Conservation (phyloP, 2,329 filamentous ascomycete species). For the Diaporthe ampelina region DNA sequence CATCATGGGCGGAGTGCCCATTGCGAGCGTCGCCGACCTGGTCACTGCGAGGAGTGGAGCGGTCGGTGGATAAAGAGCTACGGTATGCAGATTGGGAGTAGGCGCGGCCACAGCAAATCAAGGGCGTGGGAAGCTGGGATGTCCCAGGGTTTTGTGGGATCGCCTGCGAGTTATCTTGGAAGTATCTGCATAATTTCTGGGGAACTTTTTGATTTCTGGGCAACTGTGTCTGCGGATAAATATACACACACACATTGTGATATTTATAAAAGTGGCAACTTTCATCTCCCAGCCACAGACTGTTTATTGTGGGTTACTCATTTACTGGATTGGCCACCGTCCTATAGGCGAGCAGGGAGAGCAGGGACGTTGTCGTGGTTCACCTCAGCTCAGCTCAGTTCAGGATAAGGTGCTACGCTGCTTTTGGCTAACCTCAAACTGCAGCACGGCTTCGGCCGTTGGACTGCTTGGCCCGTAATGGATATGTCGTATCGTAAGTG, state of each 20-base stretch:
- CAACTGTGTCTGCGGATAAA: not conserved
- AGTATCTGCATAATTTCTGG: not conserved
- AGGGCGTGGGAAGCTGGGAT: constrained; percentile 14
- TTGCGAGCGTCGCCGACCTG: constrained; percentile 21
- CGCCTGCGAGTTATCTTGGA: not conserved
- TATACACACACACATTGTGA: not conserved
- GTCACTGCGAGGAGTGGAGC: constrained; percentile 30
- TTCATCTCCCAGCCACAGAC: constrained; percentile 15
- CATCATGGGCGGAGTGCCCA: constrained; percentile 48
- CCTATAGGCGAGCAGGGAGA: not conserved
- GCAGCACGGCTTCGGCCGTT: not conserved
- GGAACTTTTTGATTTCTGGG: not conserved
- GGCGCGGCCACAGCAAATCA: not conserved
- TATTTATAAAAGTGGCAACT: constrained; percentile 16
- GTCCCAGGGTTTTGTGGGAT: not conserved
- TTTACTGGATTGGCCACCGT: not conserved
- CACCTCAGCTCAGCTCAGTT: not conserved
- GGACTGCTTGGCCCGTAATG: constrained; percentile 3
- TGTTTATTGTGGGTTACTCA: not conserved
- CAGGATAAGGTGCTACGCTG: not conserved
- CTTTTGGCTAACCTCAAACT: not conserved
- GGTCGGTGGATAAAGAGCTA: constrained; percentile 16
- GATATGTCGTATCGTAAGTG: constrained; percentile 18
- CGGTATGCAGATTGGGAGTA: not conserved
- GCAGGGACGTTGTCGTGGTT: not conserved